These are phyloP conservation scores for Phymatotrichopsis omnivora DNA, from an alignment of 2,329 filamentous ascomycete species.

Conservation along the genomic window DNA sequence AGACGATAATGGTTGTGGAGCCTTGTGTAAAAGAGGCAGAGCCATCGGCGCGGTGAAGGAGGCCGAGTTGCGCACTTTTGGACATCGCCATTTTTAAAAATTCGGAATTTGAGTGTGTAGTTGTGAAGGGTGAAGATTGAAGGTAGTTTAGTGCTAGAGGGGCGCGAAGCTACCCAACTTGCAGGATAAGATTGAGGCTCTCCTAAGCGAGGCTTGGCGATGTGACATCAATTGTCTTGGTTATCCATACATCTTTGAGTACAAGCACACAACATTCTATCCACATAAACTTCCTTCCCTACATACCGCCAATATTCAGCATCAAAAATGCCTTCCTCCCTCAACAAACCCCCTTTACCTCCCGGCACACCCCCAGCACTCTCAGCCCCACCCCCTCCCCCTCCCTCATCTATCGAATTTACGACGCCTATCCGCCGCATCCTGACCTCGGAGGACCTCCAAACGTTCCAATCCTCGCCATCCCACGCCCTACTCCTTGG, in stretches of 20 bases:
- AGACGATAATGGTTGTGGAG: constrained; percentile 71
- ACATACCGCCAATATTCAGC: not conserved
- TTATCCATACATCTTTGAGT: no score
- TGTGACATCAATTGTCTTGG: no score
- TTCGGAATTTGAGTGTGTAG: no score
- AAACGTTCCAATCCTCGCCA: constrained; percentile 66
- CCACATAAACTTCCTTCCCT: no score
- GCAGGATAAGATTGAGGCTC: no score
- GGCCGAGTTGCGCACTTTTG: constrained; percentile 10
- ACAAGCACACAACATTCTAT: no score
- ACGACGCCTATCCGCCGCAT: constrained; percentile 65
- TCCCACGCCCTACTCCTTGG: constrained; percentile 66
- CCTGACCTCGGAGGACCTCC: constrained; percentile 67
- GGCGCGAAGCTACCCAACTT: no score
- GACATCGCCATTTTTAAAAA: constrained; percentile 8
- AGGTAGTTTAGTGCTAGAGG: no score
- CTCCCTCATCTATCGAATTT: constrained; percentile 51
- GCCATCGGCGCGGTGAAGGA: constrained; percentile 62
- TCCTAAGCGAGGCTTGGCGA: no score
- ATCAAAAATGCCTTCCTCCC: constrained; percentile 23
- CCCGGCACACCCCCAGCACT: constrained; percentile 23
- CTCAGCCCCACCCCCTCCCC: constrained; percentile 45
- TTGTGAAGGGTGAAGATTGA: no score
- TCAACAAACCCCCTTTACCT: constrained; percentile 22
- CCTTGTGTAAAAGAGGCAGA: constrained; percentile 61